These are phyloP conservation scores for Graphium sp. DNA, from an alignment of 2,329 filamentous ascomycete species.

Conservation along the genomic window DNA sequence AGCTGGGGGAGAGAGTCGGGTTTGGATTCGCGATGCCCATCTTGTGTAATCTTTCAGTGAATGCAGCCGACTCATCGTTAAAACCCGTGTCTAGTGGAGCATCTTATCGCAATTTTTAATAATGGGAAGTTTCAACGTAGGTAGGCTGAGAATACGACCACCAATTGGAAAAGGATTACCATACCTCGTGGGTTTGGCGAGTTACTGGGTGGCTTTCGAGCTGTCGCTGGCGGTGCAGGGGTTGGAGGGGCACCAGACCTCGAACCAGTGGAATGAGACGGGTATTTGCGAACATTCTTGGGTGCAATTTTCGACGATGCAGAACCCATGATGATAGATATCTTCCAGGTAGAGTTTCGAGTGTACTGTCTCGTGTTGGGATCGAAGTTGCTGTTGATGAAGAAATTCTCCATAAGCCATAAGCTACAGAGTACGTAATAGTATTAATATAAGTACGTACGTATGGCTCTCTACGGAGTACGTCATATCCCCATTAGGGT, in stretches of 20 bases:
- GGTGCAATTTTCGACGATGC: slow-evolving; percentile 26
- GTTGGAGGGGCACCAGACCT: slow-evolving; percentile 8
- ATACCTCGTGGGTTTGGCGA: slow-evolving; percentile 14
- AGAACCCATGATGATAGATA: slow-evolving; percentile 31
- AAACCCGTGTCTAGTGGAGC: slow-evolving; percentile 21
- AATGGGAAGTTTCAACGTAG: slow-evolving; percentile 16
- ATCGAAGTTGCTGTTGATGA: too few species aligned
- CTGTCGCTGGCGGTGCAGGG: slow-evolving; percentile 5
- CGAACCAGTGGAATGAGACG: slow-evolving; percentile 17
- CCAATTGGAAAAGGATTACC: slow-evolving; percentile 9
- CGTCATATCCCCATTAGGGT: not conserved
- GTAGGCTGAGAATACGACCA: too few species aligned
- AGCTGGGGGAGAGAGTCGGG: slow-evolving; percentile 34
- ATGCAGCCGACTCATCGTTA: slow-evolving; percentile 23
- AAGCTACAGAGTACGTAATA: too few species aligned
- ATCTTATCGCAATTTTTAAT: too few species aligned
- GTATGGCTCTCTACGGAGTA: not conserved
- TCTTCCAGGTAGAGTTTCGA: too few species aligned
- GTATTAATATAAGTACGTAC: not conserved
- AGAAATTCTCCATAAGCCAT: too few species aligned
- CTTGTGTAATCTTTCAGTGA: slow-evolving; percentile 30
- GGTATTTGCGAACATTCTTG: slow-evolving; percentile 24
- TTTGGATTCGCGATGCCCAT: slow-evolving; percentile 39
- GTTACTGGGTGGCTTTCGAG: slow-evolving; percentile 4
- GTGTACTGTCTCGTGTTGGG: too few species aligned